Percentiles rank a stretch among this genome's conserved stretches.
These are phyloP conservation scores for Poa pratensis DNA, from an alignment of 176 grass and related monocot species.

Conservation along the genomic window DNA sequence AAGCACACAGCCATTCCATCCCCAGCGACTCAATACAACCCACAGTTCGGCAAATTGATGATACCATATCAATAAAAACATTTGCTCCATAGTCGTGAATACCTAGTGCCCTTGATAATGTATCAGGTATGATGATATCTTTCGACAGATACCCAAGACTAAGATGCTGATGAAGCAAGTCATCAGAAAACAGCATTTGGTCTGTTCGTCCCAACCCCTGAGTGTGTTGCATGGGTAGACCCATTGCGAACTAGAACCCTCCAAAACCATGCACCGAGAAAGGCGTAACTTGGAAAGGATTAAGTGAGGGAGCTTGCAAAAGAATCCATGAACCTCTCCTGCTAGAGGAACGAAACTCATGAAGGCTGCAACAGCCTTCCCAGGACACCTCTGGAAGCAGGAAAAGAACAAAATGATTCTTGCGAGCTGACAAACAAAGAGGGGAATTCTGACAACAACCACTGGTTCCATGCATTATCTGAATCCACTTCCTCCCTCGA, in stretches of 20 bases:
- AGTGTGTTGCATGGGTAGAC: slow-evolving; percentile 75
- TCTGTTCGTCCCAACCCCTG: slow-evolving; percentile 79
- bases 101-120: slow-evolving; percentile 75
- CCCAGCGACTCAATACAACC: slow-evolving; percentile 66
- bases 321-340: slow-evolving; percentile 96
- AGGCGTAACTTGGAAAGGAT: slow-evolving; percentile 83
- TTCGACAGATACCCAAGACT: slow-evolving; percentile 85
- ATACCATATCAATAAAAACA: slow-evolving; percentile 68
- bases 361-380: slow-evolving; percentile 81
- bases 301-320: slow-evolving; percentile 79
- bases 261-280: slow-evolving; percentile 86
- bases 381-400: slow-evolving; percentile 69
- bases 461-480: slow-evolving; percentile 96
- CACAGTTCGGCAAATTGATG: slow-evolving; percentile 64
- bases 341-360: slow-evolving; percentile 94
- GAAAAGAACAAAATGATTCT: slow-evolving; percentile 81
- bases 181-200: slow-evolving; percentile 67
- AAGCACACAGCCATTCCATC: slow-evolving; percentile 87
- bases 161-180: slow-evolving; percentile 75
- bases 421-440: slow-evolving; percentile 73
- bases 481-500: slow-evolving; percentile 97
- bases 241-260: slow-evolving; percentile 63
- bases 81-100: slow-evolving; percentile 82
- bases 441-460: slow-evolving; percentile 90
- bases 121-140: slow-evolving; percentile 78